These are phyloP conservation scores for Cordyceps cicadae DNA, from an alignment of 2,329 filamentous ascomycete species.

Conservation along the genomic window DNA sequence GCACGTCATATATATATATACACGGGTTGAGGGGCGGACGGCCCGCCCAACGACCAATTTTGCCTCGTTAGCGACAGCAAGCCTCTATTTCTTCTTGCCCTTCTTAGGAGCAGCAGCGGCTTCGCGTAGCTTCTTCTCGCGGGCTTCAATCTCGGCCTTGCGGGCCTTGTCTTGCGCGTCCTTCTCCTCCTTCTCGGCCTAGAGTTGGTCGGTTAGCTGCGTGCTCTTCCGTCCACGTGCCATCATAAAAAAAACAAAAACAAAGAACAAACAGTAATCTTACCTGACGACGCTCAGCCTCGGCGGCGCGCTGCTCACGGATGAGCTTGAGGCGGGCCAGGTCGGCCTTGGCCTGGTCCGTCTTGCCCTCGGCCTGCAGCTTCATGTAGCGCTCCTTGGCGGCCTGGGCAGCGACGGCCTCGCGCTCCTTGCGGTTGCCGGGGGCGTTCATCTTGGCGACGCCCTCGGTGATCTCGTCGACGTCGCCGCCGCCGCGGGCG, in stretches of 20 bases:
- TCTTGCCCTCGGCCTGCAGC: constrained; percentile 89
- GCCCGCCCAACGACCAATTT: background rate
- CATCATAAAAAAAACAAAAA: too few relatives aligned
- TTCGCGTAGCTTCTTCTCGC: constrained; percentile 48
- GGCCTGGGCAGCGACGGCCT: constrained; percentile 78
- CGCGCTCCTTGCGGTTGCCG: constrained; percentile 46
- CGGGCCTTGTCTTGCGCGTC: constrained; percentile 43
- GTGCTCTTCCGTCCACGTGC: too few relatives aligned
- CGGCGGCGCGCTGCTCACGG: constrained; percentile 75
- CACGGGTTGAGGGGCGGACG: background rate
- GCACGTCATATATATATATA: constrained; percentile 8
- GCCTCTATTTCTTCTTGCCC: constrained; percentile 35
- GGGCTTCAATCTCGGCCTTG: constrained; percentile 43
- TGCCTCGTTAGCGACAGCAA: background rate
- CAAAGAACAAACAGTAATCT: constrained; percentile 9
- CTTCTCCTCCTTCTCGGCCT: constrained; percentile 52
- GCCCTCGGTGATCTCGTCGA: constrained; percentile 45
- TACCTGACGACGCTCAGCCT: constrained; percentile 75
- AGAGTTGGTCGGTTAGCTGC: constrained; percentile 13
- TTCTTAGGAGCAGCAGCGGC: constrained; percentile 44
- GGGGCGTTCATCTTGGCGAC: constrained; percentile 46
- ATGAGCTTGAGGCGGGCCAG: constrained; percentile 75
- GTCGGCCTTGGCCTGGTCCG: constrained; percentile 87
- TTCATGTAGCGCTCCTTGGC: constrained; percentile 88
- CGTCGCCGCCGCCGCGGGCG: constrained; percentile 20